These are phyloP conservation scores for Butyriboletus regius DNA, from an alignment of 1,284 basidiomycete genomes.

Conservation along the genomic window DNA sequence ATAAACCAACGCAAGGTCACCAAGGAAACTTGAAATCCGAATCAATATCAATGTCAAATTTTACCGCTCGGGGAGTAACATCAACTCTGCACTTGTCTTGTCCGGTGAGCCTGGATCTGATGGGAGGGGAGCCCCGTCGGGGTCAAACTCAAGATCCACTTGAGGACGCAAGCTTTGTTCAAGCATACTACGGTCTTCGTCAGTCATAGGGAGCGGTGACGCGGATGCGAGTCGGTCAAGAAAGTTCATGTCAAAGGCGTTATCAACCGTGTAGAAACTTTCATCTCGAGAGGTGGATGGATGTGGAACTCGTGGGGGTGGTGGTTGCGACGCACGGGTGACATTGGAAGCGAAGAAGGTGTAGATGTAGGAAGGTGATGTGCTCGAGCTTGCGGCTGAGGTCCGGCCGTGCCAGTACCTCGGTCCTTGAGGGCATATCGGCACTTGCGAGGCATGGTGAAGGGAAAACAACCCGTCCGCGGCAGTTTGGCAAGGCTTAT, in stretches of 20 bases:
- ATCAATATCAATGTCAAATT: neutral
- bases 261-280: conserved; percentile 18
- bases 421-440: conserved; percentile 40
- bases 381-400: conserved; percentile 11
- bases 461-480: conserved; percentile 42
- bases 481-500: conserved; percentile 52
- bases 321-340: conserved; percentile 28
- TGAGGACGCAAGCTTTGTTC: conserved; percentile 19
- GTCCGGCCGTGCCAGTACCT: conserved; percentile 38
- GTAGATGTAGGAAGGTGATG: conserved; percentile 35
- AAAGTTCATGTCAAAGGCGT: conserved; percentile 19
- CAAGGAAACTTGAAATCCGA: conserved; percentile 2
- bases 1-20: conserved; percentile 3
- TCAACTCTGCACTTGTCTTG: conserved; percentile 24
- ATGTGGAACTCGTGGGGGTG: conserved; percentile 14
- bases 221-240: conserved; percentile 32
- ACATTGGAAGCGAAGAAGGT: conserved; percentile 45
- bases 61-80: conserved; percentile 30
- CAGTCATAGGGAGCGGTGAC: conserved; percentile 32
- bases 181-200: conserved; percentile 23
- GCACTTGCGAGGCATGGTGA: conserved; percentile 24
- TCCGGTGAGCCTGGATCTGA: conserved; percentile 32
- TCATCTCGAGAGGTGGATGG: conserved; percentile 16
- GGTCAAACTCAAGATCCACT: conserved; percentile 24
- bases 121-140: conserved; percentile 22